Evolutionary conservation across 331 rosid genomes (phyloP).

Genomic region (Malus hybrid): DNA sequence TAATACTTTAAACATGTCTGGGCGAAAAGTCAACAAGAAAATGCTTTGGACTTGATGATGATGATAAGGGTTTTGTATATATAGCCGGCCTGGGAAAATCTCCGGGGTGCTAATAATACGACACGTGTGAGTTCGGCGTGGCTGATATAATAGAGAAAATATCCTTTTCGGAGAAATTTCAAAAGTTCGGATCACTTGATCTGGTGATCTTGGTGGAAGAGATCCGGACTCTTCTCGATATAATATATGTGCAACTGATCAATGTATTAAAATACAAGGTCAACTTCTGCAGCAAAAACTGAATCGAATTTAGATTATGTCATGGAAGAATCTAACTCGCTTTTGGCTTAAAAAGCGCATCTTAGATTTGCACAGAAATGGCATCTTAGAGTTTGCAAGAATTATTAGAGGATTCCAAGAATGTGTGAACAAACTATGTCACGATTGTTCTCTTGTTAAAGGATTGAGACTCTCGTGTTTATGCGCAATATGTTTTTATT

Average conservation of each 20-base stretch:
- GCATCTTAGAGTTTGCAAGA: background rate
- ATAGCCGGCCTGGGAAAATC: background rate
- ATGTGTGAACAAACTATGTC: no score
- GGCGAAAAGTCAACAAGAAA: background rate
- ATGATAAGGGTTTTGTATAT: background rate
- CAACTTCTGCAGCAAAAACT: no score
- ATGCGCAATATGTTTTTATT: no score
- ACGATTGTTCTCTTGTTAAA: no score
- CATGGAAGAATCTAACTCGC: background rate
- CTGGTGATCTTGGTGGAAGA: no score
- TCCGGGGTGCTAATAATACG: background rate
- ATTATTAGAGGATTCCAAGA: background rate
- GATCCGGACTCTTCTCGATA: no score
- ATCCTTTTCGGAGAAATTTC: no score
- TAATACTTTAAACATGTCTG: background rate
- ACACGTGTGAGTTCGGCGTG: background rate
- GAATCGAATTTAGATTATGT: background rate
- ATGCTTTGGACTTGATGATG: background rate
- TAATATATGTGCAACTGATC: no score
- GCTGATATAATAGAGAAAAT: no score
- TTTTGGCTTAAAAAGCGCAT: background rate
- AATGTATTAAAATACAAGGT: no score
- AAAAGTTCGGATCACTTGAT: no score
- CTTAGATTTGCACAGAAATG: background rate
- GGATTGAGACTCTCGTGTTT: no score